Conservation (phyloP, 1,139 yeast genomes). For the Sugiyamaella japonica region DNA sequence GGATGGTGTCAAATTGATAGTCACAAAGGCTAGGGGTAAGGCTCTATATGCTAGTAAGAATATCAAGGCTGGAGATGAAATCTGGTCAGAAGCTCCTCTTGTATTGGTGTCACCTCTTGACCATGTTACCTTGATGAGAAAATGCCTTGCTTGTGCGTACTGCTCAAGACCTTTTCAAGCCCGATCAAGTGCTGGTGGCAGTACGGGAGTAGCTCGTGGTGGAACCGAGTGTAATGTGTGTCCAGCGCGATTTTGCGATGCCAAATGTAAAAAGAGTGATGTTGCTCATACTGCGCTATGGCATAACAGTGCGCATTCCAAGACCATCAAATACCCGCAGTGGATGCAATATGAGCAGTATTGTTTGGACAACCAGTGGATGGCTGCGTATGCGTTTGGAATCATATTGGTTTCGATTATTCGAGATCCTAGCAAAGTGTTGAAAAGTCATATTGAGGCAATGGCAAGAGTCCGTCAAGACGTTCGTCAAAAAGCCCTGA, state of each 20-base stretch:
- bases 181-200: constrained; percentile 26
- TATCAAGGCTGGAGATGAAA: constrained; percentile 46
- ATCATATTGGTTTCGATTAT: constrained; percentile 54
- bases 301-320: constrained; percentile 47
- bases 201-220: constrained; percentile 25
- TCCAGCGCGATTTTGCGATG: constrained; percentile 34
- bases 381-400: constrained; percentile 66
- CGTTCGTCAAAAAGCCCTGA: constrained; percentile 59
- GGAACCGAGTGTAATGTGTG: constrained; percentile 30
- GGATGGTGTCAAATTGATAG: constrained; percentile 53
- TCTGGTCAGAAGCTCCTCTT: constrained; percentile 65
- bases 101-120: constrained; percentile 74
- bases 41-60: constrained; percentile 43
- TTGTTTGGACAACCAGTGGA: constrained; percentile 67
- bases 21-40: constrained; percentile 41
- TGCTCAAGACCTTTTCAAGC: constrained; percentile 67
- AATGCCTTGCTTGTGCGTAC: constrained; percentile 74
- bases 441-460: constrained; percentile 51
- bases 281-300: constrained; percentile 58
- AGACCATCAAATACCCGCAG: constrained; percentile 46
- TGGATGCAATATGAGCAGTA: constrained; percentile 60
- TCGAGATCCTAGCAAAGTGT: constrained; percentile 47
- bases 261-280: constrained; percentile 46
- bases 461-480: constrained; percentile 75
- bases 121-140: constrained; percentile 57